Evolutionary conservation across 2,329 filamentous ascomycete genomes (phyloP).

Genomic region (Colletotrichum sidae): DNA sequence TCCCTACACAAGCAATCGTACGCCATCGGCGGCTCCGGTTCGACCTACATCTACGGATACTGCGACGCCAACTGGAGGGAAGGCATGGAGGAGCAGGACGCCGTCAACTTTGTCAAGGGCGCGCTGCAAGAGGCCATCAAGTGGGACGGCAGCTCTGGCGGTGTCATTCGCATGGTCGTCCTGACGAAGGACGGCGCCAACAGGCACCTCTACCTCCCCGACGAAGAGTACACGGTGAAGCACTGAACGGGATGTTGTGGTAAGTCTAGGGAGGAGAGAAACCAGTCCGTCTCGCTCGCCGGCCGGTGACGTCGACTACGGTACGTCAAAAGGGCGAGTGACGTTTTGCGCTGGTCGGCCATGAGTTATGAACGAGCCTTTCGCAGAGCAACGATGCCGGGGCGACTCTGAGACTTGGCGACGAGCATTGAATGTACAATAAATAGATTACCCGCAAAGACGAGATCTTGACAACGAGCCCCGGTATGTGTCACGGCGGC

Average conservation of each 20-base stretch:
- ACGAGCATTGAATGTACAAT: slow-evolving; percentile 37
- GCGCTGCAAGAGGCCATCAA: slow-evolving; percentile 95
- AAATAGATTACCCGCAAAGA: slow-evolving; percentile 37
- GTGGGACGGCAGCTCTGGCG: slow-evolving; percentile 98
- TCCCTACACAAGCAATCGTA: slow-evolving; percentile 98
- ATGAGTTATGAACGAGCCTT: slow-evolving; percentile 31
- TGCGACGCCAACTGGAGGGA: slow-evolving; percentile 97
- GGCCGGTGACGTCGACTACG: neutral
- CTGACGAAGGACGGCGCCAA: slow-evolving; percentile 90
- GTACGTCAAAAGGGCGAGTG: slow-evolving; percentile 1
- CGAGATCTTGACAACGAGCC: slow-evolving; percentile 8
- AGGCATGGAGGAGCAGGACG: slow-evolving; percentile 91
- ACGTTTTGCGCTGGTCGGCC: slow-evolving; percentile 22
- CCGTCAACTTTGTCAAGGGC: slow-evolving; percentile 92
- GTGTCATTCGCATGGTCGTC: slow-evolving; percentile 98
- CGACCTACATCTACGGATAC: slow-evolving; percentile 99
- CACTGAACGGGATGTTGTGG: slow-evolving; percentile 52
- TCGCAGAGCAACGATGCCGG: slow-evolving; percentile 15
- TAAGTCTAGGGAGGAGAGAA: slow-evolving; percentile 12
- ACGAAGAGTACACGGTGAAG: slow-evolving; percentile 84
- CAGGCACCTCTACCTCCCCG: slow-evolving; percentile 94
- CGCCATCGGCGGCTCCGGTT: slow-evolving; percentile 94
- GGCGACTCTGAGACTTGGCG: slow-evolving; percentile 25
- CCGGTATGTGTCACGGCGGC: neutral
- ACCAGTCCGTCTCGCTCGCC: neutral